Evolutionary conservation across 495 filamentous ascomycete genomes (phyloP).

Genomic region (Neurospora sp.): DNA sequence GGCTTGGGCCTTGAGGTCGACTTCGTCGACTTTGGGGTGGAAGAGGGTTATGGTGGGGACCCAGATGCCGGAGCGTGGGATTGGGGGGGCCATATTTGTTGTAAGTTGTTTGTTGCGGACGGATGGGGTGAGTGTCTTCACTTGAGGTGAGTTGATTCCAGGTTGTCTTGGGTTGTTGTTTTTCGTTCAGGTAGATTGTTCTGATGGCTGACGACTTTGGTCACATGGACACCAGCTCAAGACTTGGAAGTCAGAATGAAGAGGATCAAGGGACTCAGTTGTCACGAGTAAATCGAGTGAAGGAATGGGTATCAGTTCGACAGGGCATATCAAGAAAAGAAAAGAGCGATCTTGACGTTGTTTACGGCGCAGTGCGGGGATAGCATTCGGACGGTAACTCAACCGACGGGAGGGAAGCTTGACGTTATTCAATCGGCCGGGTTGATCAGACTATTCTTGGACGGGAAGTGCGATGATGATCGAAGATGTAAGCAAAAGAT

Average conservation of each 20-base stretch:
- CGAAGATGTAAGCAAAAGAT: neutral
- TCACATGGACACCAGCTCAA: neutral
- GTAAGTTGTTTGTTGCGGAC: neutral
- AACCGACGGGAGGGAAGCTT: neutral
- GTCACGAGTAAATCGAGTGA: neutral
- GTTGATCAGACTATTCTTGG: neutral
- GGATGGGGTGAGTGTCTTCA: neutral
- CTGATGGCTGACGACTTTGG: neutral
- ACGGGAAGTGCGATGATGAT: neutral
- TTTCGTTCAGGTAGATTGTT: neutral
- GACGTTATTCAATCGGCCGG: neutral
- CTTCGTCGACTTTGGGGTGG: conserved; percentile 39
- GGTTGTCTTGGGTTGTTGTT: neutral
- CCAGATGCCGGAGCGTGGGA: conserved; percentile 36
- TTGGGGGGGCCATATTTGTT: conserved; percentile 10
- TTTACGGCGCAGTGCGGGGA: neutral
- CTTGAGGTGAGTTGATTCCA: neutral
- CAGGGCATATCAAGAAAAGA: neutral
- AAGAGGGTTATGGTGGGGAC: conserved; percentile 43
- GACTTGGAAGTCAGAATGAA: neutral
- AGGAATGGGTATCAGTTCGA: neutral
- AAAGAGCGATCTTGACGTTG: neutral
- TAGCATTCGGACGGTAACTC: neutral
- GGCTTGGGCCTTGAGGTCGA: conserved; percentile 38
- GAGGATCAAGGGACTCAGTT: neutral